Conservation (phyloP, 495 filamentous ascomycete genomes). For the Amniculicola lignicola region DNA sequence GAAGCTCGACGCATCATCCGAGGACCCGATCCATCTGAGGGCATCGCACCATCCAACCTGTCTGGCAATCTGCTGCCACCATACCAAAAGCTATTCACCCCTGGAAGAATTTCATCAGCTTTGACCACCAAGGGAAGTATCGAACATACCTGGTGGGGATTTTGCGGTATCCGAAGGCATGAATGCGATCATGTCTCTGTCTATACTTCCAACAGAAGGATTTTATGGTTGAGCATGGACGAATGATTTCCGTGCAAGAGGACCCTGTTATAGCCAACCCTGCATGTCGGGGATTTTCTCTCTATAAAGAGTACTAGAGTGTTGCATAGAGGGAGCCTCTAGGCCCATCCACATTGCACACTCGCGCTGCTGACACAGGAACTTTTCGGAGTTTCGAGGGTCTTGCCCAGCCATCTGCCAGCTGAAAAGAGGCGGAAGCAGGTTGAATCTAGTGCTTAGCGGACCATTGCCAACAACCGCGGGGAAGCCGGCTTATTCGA, state of each 20-base stretch:
- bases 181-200: slow-evolving; percentile 30
- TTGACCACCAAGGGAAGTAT: background rate
- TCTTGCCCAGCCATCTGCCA: slow-evolving; percentile 9
- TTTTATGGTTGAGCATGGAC: too few species aligned
- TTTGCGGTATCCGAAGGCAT: slow-evolving; percentile 27
- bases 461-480: slow-evolving; percentile 29
- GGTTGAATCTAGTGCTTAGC: slow-evolving; percentile 20
- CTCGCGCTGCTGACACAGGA: slow-evolving; percentile 11
- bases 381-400: slow-evolving; percentile 22
- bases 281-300: slow-evolving; percentile 14
- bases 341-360: slow-evolving; percentile 5
- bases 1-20: slow-evolving; percentile 14
- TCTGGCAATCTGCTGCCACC: slow-evolving; percentile 15
- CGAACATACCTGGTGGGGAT: slow-evolving; percentile 18
- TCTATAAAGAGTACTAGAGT: slow-evolving; percentile 15
- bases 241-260: too few species aligned
- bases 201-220: background rate
- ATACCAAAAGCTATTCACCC: slow-evolving; percentile 26
- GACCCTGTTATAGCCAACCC: slow-evolving; percentile 7
- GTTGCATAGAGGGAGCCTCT: slow-evolving; percentile 1
- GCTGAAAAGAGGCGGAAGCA: slow-evolving; percentile 11
- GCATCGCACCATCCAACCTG: background rate
- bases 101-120: slow-evolving; percentile 12
- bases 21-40: slow-evolving; percentile 9
- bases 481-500: slow-evolving; percentile 19